phyloP scores from a whole-genome alignment of 1,284 basidiomycete genomes.

The Microbotryomycetes sp. region DNA sequence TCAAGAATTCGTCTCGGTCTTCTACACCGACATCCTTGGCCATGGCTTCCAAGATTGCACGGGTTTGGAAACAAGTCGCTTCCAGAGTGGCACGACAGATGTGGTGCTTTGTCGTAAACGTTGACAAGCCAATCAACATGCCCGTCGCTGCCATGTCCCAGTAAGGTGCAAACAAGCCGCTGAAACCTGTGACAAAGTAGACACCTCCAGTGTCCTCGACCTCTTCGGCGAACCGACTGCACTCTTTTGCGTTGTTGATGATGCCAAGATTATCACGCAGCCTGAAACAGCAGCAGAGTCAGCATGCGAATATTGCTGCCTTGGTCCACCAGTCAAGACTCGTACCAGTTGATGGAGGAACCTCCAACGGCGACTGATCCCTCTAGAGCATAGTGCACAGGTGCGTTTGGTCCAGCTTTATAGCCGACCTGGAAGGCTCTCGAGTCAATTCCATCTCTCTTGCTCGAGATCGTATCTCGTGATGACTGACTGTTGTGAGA shows the following conservation, averaged over 20 bases:
- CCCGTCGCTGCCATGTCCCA: conserved; percentile 85
- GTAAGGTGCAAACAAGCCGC: conserved; percentile 43
- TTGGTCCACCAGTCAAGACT: neutral
- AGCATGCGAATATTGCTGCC: neutral
- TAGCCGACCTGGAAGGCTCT: conserved; percentile 69
- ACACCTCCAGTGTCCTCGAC: conserved; percentile 82
- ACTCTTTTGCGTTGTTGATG: conserved; percentile 71
- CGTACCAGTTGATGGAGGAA: conserved; percentile 81
- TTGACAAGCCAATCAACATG: conserved; percentile 74
- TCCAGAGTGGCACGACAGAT: conserved; percentile 75
- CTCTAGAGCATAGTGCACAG: conserved; percentile 87
- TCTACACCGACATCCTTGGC: conserved; percentile 56
- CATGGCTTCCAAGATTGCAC: conserved; percentile 91
- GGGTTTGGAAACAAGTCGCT: conserved; percentile 71
- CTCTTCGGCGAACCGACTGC: conserved; percentile 74
- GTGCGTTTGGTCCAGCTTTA: conserved; percentile 68
- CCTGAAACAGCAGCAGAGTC: conserved; percentile 41
- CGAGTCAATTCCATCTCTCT: neutral
- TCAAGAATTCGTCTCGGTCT: neutral
- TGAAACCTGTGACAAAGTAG: conserved; percentile 76
- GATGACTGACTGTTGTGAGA: conserved; percentile 64
- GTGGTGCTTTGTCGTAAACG: conserved; percentile 88
- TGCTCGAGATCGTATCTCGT: neutral
- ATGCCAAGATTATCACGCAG: conserved; percentile 82
- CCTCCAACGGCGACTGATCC: conserved; percentile 94